phyloP scores from a whole-genome alignment of 2,329 filamentous ascomycete species.

The Paracorniculantispora psalliotae region DNA sequence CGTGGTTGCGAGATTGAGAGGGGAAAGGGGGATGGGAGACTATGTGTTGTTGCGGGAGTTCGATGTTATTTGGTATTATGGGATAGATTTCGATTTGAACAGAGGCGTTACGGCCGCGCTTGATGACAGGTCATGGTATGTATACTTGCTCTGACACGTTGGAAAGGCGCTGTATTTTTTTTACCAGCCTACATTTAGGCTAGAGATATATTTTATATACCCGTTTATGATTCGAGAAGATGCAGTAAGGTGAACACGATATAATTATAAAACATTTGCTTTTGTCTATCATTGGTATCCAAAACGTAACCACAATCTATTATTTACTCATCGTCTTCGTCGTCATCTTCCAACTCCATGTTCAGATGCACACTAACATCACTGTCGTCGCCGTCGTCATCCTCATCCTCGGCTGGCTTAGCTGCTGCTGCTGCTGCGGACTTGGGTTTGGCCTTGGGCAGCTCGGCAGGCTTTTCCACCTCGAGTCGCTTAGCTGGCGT shows the following conservation, averaged over 20 bases:
- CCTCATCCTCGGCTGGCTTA: conserved; percentile 20
- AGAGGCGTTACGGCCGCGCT: background rate
- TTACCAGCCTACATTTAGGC: background rate
- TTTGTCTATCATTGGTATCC: conserved; percentile 8
- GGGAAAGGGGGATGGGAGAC: background rate
- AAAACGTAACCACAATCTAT: background rate
- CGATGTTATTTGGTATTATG: too few relatives aligned
- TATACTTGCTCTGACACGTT: background rate
- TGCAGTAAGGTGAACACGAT: background rate
- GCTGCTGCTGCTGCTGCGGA: conserved; percentile 15
- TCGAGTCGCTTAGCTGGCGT: conserved; percentile 37
- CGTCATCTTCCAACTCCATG: conserved; percentile 53
- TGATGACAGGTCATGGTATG: background rate
- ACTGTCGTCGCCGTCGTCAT: conserved; percentile 40
- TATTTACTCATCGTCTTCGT: conserved; percentile 26
- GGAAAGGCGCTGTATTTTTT: background rate
- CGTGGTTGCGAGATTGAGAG: conserved; percentile 78
- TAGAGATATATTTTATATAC: background rate
- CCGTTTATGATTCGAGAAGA: background rate
- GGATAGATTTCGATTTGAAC: background rate
- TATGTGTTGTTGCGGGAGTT: too few relatives aligned
- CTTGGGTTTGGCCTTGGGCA: conserved; percentile 17
- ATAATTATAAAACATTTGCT: background rate
- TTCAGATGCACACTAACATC: conserved; percentile 55
- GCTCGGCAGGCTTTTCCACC: conserved; percentile 27